Conservation (phyloP, 2,329 filamentous ascomycete genomes). For the Pyricularia pennisetigena region DNA sequence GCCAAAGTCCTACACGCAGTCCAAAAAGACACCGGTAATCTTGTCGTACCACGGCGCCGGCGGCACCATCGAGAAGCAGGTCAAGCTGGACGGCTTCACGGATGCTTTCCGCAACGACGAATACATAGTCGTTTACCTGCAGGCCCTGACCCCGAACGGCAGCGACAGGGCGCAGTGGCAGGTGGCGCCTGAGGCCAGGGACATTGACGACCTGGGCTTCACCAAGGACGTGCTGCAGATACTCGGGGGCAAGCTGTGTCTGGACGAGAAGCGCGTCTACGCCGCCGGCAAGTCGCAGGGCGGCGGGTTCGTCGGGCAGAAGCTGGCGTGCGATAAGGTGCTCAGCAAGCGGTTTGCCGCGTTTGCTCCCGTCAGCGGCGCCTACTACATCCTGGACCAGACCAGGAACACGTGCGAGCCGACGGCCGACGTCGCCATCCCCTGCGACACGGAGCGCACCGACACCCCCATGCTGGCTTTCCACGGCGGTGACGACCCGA, state of each 20-base stretch:
- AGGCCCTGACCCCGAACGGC: not conserved
- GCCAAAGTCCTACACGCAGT: not conserved
- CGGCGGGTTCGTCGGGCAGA: conserved; percentile 28
- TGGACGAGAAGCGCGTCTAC: conserved; percentile 30
- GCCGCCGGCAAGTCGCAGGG: conserved; percentile 34
- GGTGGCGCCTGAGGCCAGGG: not conserved
- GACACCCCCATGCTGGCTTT: conserved; percentile 32
- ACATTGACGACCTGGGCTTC: conserved; percentile 1
- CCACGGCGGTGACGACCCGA: conserved; percentile 31
- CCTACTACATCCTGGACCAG: conserved; percentile 26
- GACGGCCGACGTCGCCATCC: not conserved
- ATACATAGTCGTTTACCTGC: not conserved
- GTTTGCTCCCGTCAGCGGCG: conserved; percentile 29
- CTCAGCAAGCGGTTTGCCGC: conserved; percentile 28
- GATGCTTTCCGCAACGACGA: not conserved
- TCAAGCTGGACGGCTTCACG: conserved; percentile 1
- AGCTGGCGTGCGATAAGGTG: conserved; percentile 27
- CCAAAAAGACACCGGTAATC: not conserved
- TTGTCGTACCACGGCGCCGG: conserved; percentile 2
- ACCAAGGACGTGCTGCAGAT: not conserved
- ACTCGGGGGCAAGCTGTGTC: conserved; percentile 13
- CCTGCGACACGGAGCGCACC: conserved; percentile 25
- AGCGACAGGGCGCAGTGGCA: not conserved
- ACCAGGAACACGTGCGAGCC: not conserved
- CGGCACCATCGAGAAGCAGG: conserved; percentile 2